phyloP scores from a whole-genome alignment of 352 stramenopile genomes.

The Globisporangium ultimum region DNA sequence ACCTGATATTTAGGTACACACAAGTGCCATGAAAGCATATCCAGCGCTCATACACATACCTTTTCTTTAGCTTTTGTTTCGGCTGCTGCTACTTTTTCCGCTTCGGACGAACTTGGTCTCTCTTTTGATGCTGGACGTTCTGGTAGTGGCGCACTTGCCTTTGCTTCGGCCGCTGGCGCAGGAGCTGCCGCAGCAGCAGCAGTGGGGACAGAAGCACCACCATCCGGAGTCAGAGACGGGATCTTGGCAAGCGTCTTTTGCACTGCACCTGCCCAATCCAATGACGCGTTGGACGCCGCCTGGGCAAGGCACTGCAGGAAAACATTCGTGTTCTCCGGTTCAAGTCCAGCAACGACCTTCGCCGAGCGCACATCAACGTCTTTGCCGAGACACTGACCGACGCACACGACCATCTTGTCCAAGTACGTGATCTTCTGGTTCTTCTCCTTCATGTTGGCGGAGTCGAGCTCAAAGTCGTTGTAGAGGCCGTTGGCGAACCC shows the following conservation, averaged over 20 bases:
- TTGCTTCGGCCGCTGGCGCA: constrained; percentile 20
- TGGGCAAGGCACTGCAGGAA: constrained; percentile 69
- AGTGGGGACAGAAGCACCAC: constrained; percentile 10
- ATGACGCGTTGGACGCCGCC: constrained; percentile 47
- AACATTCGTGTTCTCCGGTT: constrained; percentile 84
- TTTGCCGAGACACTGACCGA: constrained; percentile 53
- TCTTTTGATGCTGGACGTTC: constrained; percentile 46
- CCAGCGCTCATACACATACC: constrained; percentile 5
- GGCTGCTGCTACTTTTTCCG: constrained; percentile 30
- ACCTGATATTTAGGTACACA: not conserved
- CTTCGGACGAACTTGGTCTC: constrained; percentile 23
- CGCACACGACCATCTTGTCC: constrained; percentile 86
- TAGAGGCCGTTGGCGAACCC: constrained; percentile 87
- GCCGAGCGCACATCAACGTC: constrained; percentile 72
- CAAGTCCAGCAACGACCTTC: constrained; percentile 85
- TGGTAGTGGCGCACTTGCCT: constrained; percentile 14
- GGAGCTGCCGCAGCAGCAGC: constrained; percentile 9
- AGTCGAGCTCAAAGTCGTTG: constrained; percentile 75
- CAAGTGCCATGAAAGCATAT: not conserved
- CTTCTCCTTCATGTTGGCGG: constrained; percentile 85
- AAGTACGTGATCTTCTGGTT: constrained; percentile 82
- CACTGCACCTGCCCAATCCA: constrained; percentile 68
- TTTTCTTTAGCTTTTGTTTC: constrained; percentile 57
- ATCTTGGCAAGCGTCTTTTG: constrained; percentile 61
- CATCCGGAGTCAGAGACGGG: constrained; percentile 57